Evolutionary conservation across 805 yeast species (phyloP).

Genomic region (Ogataea salicorniae): DNA sequence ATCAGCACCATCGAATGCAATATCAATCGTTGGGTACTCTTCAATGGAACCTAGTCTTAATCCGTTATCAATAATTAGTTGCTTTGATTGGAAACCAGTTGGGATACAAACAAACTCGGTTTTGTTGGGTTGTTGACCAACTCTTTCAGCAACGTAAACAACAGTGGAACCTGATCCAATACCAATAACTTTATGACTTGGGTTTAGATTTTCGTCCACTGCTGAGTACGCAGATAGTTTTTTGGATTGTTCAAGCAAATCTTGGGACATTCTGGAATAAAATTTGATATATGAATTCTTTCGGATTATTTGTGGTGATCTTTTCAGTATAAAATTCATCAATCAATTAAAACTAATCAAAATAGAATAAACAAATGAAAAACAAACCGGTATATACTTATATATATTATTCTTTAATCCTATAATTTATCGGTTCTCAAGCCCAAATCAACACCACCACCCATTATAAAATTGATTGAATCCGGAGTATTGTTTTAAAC

Average conservation of each 20-base stretch:
- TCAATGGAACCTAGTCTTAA: slow-evolving; percentile 76
- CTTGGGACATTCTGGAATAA: slow-evolving; percentile 11
- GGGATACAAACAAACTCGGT: slow-evolving; percentile 73
- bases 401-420: too few species aligned
- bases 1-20: slow-evolving; percentile 98
- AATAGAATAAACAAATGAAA: too few species aligned
- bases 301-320: not conserved
- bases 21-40: slow-evolving; percentile 75
- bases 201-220: slow-evolving; percentile 79
- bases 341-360: not conserved
- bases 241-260: slow-evolving; percentile 73
- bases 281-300: not conserved
- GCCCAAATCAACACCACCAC: too few species aligned
- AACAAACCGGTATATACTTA: too few species aligned
- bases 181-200: slow-evolving; percentile 71
- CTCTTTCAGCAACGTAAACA: slow-evolving; percentile 91
- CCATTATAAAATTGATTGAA: too few species aligned
- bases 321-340: not conserved
- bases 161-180: slow-evolving; percentile 98
- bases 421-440: too few species aligned
- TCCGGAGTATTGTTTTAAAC: too few species aligned
- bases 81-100: slow-evolving; percentile 94
- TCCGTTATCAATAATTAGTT: slow-evolving; percentile 77
- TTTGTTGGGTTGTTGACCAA: slow-evolving; percentile 62
- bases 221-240: slow-evolving; percentile 87